phyloP scores from a whole-genome alignment of 75 land plant species.

The Cunninghamia lanceolata region DNA sequence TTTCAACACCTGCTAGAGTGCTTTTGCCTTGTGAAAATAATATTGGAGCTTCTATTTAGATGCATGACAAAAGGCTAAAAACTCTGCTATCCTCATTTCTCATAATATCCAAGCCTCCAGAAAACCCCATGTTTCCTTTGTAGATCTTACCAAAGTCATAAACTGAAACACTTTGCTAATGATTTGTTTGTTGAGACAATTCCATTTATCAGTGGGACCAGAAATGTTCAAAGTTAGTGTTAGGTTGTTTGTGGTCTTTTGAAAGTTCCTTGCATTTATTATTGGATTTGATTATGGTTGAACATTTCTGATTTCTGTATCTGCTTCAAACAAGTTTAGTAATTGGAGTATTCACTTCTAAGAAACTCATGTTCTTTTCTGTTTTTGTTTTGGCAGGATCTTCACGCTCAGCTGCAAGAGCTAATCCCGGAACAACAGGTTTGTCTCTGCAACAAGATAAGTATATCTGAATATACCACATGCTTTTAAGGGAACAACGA shows the following conservation, averaged over 20 bases:
- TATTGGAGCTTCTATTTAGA: not conserved
- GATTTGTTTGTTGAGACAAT: not conserved
- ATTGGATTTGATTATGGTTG: not conserved
- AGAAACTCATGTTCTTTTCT: not conserved
- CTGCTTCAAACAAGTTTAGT: not conserved
- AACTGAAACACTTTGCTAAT: not conserved
- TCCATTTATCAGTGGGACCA: not conserved
- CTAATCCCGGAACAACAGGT: constrained; percentile 90
- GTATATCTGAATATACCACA: not conserved
- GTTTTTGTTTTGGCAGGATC: constrained; percentile 53
- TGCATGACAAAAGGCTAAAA: not conserved
- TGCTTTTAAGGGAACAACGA: not conserved
- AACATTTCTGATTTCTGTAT: not conserved
- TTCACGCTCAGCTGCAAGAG: constrained; percentile 66
- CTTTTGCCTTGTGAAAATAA: not conserved
- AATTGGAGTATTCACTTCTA: not conserved
- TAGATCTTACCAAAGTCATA: not conserved
- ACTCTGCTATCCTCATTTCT: not conserved
- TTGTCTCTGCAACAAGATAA: not conserved
- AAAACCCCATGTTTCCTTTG: not conserved
- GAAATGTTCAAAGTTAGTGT: not conserved
- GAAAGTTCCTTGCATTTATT: not conserved
- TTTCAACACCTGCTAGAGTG: not conserved
- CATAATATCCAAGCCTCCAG: not conserved
- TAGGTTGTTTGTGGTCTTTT: not conserved